A percentile compares a stretch with the other conserved stretches of the same genome.
Conservation (phyloP, 1,139 yeast genomes). For the Blastobotrys malaysiensis region DNA sequence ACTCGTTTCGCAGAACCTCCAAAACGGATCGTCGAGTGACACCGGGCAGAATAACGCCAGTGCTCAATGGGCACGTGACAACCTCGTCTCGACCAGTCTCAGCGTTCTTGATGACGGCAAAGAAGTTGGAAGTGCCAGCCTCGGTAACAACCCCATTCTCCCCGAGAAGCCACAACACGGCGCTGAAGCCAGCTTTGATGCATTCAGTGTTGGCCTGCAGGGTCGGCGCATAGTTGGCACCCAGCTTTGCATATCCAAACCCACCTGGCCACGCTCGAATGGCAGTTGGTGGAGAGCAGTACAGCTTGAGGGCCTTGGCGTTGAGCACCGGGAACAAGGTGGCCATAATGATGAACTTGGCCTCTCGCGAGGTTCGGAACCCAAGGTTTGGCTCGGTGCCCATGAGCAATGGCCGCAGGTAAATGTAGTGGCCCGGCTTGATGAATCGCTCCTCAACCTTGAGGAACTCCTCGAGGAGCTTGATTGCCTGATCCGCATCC, state of each 20-base stretch:
- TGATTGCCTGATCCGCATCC: slow-evolving; percentile 38
- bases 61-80: slow-evolving; percentile 40
- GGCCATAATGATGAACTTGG: slow-evolving; percentile 38
- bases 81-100: slow-evolving; percentile 36
- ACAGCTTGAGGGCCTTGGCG: slow-evolving; percentile 36
- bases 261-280: slow-evolving; percentile 48
- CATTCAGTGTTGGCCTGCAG: slow-evolving; percentile 38
- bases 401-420: slow-evolving; percentile 32
- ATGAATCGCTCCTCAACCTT: slow-evolving; percentile 34
- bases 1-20: slow-evolving; percentile 31
- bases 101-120: slow-evolving; percentile 35
- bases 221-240: slow-evolving; percentile 46
- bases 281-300: slow-evolving; percentile 33
- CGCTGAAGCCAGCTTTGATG: slow-evolving; percentile 37
- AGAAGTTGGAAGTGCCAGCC: slow-evolving; percentile 45
- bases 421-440: slow-evolving; percentile 30
- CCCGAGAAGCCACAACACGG: slow-evolving; percentile 43
- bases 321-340: slow-evolving; percentile 32
- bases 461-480: slow-evolving; percentile 36
- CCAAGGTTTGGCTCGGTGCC: slow-evolving; percentile 38
- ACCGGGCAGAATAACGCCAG: slow-evolving; percentile 43
- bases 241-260: slow-evolving; percentile 42
- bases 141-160: slow-evolving; percentile 39
- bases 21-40: slow-evolving; percentile 42
- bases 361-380: slow-evolving; percentile 36